Evolutionary conservation across 208 protist species (phyloP).

Genomic region (Leishmania lainsoni): DNA sequence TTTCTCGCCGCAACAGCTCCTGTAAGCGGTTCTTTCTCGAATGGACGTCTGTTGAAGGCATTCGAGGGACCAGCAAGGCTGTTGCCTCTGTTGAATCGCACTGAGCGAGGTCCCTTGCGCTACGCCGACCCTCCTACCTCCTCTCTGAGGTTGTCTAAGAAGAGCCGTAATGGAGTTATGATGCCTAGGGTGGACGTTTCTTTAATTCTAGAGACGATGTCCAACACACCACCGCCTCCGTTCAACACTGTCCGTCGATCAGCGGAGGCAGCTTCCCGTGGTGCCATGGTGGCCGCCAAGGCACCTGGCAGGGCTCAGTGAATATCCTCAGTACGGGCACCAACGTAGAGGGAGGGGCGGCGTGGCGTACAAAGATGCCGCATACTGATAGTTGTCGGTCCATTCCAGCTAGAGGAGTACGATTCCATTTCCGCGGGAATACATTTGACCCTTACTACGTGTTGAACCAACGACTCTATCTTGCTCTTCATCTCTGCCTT

Average conservation of each 20-base stretch:
- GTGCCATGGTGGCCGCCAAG: not conserved
- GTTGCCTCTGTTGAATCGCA: constrained; percentile 1
- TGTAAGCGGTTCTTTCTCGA: not conserved
- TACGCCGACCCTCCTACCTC: not conserved
- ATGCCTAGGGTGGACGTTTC: constrained; percentile 15
- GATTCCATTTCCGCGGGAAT: not conserved
- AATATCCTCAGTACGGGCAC: constrained; percentile 15
- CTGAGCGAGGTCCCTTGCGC: too few species aligned
- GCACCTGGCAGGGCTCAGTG: not conserved
- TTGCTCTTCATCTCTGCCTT: not conserved
- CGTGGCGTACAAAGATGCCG: not conserved
- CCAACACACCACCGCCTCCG: constrained; percentile 7
- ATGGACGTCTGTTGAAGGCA: not conserved
- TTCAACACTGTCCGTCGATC: constrained; percentile 14
- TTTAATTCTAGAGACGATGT: constrained; percentile 6
- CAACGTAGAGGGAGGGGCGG: not conserved
- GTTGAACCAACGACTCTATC: not conserved
- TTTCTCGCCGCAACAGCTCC: constrained; percentile 16
- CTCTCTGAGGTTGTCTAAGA: not conserved
- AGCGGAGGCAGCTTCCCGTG: not conserved
- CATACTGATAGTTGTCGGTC: too few species aligned
- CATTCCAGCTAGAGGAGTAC: not conserved
- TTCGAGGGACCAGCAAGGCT: not conserved
- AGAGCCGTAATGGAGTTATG: not conserved
- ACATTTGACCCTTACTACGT: not conserved